Base-by-base conservation (phyloP, 2,329 filamentous ascomycete genomes). In the Claviceps pusilla region DNA sequence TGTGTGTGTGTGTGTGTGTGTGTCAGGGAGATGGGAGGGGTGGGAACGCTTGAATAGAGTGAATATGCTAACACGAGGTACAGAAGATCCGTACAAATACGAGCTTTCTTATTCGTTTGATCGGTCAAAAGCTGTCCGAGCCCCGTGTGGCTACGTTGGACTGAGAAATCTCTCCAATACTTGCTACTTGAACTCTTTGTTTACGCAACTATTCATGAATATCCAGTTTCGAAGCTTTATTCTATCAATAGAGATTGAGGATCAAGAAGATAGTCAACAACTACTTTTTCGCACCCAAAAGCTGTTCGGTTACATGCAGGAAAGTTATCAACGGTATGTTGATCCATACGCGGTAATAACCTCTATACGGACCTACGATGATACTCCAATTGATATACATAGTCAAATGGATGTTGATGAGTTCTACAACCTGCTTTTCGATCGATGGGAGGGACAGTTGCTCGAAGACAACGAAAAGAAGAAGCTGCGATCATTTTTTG, bases 321-420 rank as follows among this genome's bases (percentile, higher is more conserved):
- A 89, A 59, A 88, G 84, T 51, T 84, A 84, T 60, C 77, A 78
- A 41, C 86, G 85, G 59, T 84, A 75, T 56, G 77, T 90, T 24
- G 87, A 93, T 57, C 87, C 93, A 0, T 74, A 77, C 51, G 75
- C 75, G 1, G 83, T 94, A 58, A 86, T 93, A 14, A 75, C 76
- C 39, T 84, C 82, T 45, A 88, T 97, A 62, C 84, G 82, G 61
- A 91, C 86, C 0, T 91, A 90, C 55, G 88, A 95, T 41, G 86
- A 89, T 55, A 78, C 82, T 2, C 76, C 80, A 16, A 94, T 98
- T 58, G 89, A 97, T 66, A 84, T 94, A 31, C 82, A 84, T 54
- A 82, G 87, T 56, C 93, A 98, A 68, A 97, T 98, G 88, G 93
- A 98, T 65, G 93, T 96, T 5, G 93, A 97, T 61, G 90, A 96